These are phyloP conservation scores for Echria macrotheca DNA, from an alignment of 495 filamentous ascomycete genomes.

Conservation along the genomic window DNA sequence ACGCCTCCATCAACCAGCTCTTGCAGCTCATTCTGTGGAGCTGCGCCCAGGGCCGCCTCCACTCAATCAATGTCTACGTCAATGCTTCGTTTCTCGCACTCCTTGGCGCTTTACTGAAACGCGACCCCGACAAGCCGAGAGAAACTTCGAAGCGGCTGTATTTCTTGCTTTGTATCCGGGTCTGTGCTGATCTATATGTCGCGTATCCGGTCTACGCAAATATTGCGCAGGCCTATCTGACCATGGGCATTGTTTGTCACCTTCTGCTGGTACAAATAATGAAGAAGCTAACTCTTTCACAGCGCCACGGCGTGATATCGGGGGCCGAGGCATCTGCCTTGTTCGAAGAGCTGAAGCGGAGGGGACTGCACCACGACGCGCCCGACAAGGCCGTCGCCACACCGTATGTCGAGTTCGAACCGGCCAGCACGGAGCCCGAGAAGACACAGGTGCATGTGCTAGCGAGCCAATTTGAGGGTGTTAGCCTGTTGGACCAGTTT, in stretches of 20 bases:
- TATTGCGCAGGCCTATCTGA: background rate
- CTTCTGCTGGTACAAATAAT: too few relatives aligned
- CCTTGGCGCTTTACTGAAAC: background rate
- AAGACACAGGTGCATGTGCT: background rate
- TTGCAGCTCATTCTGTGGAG: background rate
- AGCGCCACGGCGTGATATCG: background rate
- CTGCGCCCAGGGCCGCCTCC: background rate
- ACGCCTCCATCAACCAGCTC: background rate
- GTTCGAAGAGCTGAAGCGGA: background rate
- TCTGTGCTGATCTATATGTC: background rate
- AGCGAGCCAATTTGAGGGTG: background rate
- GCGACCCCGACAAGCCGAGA: background rate
- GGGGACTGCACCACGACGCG: background rate
- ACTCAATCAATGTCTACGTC: background rate
- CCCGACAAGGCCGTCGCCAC: background rate
- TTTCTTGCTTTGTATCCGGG: background rate
- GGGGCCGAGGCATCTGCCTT: background rate
- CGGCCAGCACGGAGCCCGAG: background rate
- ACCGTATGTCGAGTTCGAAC: background rate
- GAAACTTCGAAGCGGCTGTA: background rate
- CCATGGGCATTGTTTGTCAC: background rate
- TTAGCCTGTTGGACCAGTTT: background rate
- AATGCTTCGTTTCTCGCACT: background rate
- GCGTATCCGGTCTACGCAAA: background rate
- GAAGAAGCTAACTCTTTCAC: background rate